Conservation (phyloP, 1,284 basidiomycete genomes). For the Dichomitus squalens region DNA sequence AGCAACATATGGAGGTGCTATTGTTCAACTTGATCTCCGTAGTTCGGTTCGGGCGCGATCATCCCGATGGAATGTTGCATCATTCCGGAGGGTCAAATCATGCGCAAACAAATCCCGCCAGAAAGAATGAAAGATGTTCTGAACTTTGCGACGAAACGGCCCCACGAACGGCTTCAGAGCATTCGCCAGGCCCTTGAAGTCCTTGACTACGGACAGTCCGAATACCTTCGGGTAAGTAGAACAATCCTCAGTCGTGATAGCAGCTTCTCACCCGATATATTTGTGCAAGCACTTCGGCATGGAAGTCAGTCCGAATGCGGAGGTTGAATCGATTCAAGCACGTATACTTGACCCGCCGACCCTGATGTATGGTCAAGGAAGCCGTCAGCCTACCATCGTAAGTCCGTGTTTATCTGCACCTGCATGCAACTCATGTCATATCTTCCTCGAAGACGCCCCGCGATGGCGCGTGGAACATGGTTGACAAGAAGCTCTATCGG, state of each 20-base stretch:
- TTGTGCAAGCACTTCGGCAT: constrained; percentile 59
- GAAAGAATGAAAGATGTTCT: constrained; percentile 68
- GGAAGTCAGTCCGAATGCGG: constrained; percentile 48
- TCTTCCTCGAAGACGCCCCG: constrained; percentile 44
- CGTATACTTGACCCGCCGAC: constrained; percentile 62
- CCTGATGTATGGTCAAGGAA: constrained; percentile 60
- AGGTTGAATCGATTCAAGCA: constrained; percentile 57
- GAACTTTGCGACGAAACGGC: constrained; percentile 70
- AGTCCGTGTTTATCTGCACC: constrained; percentile 23
- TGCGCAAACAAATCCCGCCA: constrained; percentile 71
- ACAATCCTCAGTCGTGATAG: neutral
- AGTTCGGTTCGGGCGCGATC: constrained; percentile 70
- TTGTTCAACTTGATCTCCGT: neutral
- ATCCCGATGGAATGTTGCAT: constrained; percentile 70
- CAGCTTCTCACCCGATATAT: neutral
- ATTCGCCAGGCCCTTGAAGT: constrained; percentile 60
- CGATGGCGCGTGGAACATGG: constrained; percentile 75
- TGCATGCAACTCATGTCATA: neutral
- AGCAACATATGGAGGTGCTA: neutral
- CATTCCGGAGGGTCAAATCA: constrained; percentile 69
- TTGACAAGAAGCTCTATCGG: constrained; percentile 63
- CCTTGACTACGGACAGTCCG: constrained; percentile 69
- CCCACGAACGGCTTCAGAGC: constrained; percentile 58
- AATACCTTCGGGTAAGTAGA: constrained; percentile 57
- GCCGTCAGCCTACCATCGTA: constrained; percentile 55